A percentile compares a stretch with the other conserved stretches of the same genome.
Evolutionary conservation across 192 early-diverging fungal species (phyloP).

Genomic region (Powellomyces hirtus): DNA sequence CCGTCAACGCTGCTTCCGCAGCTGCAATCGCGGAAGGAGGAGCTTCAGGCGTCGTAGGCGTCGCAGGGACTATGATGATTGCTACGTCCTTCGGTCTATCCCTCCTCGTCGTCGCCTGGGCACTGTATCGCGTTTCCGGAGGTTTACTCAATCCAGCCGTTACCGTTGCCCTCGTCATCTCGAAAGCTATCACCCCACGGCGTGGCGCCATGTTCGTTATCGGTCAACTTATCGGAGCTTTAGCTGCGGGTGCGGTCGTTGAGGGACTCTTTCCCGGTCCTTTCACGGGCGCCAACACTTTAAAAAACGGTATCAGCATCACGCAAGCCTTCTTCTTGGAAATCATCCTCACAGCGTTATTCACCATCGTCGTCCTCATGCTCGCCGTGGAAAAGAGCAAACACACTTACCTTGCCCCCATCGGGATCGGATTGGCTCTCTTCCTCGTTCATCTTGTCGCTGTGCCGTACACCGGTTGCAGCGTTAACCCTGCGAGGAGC

Average conservation of each 20-base stretch:
- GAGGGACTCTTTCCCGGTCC: constrained; percentile 31
- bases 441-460: constrained; percentile 41
- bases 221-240: constrained; percentile 58
- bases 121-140: constrained; percentile 50
- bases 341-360: constrained; percentile 39
- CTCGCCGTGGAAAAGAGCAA: constrained; percentile 46
- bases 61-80: not conserved
- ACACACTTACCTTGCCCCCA: constrained; percentile 39
- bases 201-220: constrained; percentile 53
- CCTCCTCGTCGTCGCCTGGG: constrained; percentile 1
- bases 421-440: constrained; percentile 41
- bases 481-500: constrained; percentile 66
- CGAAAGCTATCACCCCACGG: constrained; percentile 45
- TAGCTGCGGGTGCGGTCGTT: constrained; percentile 44
- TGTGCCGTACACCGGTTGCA: constrained; percentile 48
- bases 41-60: not conserved
- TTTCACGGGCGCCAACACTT: constrained; percentile 30
- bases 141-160: constrained; percentile 67
- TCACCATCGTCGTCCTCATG: constrained; percentile 40
- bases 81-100: not conserved
- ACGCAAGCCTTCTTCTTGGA: constrained; percentile 41
- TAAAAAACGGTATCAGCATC: constrained; percentile 7
- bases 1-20: constrained; percentile 14
- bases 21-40: not conserved
- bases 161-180: constrained; percentile 52